phyloP scores from a whole-genome alignment of 805 yeast species.

The Candida tibetensis region DNA sequence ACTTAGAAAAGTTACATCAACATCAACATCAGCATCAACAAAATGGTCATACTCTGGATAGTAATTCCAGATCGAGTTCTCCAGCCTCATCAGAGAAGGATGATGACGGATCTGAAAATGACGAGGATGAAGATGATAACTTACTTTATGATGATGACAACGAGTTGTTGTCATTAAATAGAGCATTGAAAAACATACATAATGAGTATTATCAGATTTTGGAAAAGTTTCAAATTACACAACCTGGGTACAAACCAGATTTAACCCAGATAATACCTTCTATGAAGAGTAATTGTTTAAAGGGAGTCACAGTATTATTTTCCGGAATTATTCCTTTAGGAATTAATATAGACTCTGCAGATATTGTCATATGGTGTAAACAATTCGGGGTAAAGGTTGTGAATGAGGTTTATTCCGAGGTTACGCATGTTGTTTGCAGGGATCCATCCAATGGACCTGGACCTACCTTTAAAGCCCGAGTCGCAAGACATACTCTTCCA shows the following conservation, averaged over 20 bases:
- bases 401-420: constrained; percentile 62
- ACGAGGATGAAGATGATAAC: constrained; percentile 42
- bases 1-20: constrained; percentile 53
- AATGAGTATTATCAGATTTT: constrained; percentile 56
- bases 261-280: constrained; percentile 67
- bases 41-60: constrained; percentile 15
- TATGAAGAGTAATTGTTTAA: constrained; percentile 68
- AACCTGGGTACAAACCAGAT: constrained; percentile 45
- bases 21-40: constrained; percentile 34
- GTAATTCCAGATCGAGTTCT: constrained; percentile 12
- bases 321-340: constrained; percentile 93
- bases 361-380: constrained; percentile 86
- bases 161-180: constrained; percentile 64
- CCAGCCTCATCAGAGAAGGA: constrained; percentile 17
- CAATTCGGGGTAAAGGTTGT: constrained; percentile 89
- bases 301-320: constrained; percentile 68
- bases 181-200: constrained; percentile 65
- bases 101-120: constrained; percentile 25
- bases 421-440: constrained; percentile 87
- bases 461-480: constrained; percentile 75
- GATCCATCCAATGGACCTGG: constrained; percentile 51
- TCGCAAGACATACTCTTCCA: constrained; percentile 65
- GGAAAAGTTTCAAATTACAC: constrained; percentile 21
- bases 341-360: constrained; percentile 66
- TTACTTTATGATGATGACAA: constrained; percentile 76